Evolutionary conservation across 768 basidiomycete genomes (phyloP).

Genomic region (Tubosaeta sp.): DNA sequence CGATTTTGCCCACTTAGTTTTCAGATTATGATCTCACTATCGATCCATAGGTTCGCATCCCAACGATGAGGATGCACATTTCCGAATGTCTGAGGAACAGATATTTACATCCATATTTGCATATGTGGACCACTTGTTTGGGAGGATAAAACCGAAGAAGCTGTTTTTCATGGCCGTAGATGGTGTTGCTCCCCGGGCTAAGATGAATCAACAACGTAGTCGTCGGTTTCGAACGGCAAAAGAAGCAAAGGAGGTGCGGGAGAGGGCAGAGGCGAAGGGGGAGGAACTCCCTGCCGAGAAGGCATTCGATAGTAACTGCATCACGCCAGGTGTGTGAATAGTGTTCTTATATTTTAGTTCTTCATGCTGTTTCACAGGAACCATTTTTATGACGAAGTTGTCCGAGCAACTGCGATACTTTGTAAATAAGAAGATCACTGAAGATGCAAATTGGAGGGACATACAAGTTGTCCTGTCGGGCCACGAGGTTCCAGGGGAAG

Average conservation of each 20-base stretch:
- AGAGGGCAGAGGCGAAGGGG: conserved; percentile 84
- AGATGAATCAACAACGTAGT: conserved; percentile 98
- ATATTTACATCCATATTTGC: conserved; percentile 96
- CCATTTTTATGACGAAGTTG: conserved; percentile 92
- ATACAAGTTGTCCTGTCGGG: conserved; percentile 93
- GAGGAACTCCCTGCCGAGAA: conserved; percentile 91
- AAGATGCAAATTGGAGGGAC: conserved; percentile 93
- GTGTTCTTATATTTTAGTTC: neutral
- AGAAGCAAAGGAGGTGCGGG: conserved; percentile 82
- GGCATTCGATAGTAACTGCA: conserved; percentile 98
- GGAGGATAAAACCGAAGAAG: conserved; percentile 96
- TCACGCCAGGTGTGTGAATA: conserved; percentile 80
- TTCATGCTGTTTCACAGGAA: conserved; percentile 47
- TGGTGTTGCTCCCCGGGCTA: conserved; percentile 94
- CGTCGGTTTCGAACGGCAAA: conserved; percentile 92
- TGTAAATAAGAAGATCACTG: conserved; percentile 95
- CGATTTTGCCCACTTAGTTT: neutral
- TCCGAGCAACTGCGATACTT: conserved; percentile 93
- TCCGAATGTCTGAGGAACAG: conserved; percentile 92
- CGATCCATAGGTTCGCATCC: conserved; percentile 75
- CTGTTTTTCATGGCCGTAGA: conserved; percentile 99
- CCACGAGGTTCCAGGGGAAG: conserved; percentile 98
- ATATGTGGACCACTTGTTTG: conserved; percentile 95
- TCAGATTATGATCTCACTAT: neutral
- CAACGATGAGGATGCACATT: conserved; percentile 94